A percentile compares a stretch with the other conserved stretches of the same genome.
Conservation (phyloP, 129 eudicot species). For the Flaveria robusta region DNA sequence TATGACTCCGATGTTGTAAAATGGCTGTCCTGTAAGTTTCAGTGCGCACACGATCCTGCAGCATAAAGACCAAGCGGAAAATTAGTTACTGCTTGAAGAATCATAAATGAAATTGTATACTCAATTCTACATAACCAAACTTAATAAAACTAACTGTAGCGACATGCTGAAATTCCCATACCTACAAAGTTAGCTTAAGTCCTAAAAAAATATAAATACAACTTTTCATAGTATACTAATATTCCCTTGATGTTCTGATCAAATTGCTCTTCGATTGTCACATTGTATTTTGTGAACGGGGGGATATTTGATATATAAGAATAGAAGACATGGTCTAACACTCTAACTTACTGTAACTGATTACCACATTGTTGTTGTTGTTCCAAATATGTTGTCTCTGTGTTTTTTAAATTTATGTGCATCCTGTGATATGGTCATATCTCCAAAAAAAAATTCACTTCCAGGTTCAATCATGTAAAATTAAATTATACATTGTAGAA, state of each 20-base stretch:
- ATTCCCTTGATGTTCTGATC: not conserved
- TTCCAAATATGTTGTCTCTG: not conserved
- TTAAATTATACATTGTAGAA: not conserved
- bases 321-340: not conserved
- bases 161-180: constrained; percentile 10
- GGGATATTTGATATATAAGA: not conserved
- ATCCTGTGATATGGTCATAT: not conserved
- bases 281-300: not conserved
- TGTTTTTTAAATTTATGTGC: not conserved
- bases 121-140: constrained; percentile 9
- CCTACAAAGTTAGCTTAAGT: not conserved
- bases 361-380: not conserved
- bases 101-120: not conserved
- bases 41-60: constrained; percentile 93
- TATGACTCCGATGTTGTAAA: constrained; percentile 63
- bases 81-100: constrained; percentile 13
- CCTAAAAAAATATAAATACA: not conserved
- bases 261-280: not conserved
- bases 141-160: constrained; percentile 11
- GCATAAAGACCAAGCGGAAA: constrained; percentile 5
- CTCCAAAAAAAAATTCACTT: constrained; percentile 3
- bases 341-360: not conserved
- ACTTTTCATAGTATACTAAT: not conserved
- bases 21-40: constrained; percentile 88
- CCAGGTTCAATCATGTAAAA: constrained; percentile 2